Conservation (phyloP, 805 yeast genomes). For the Blastobotrys chiropterorum region DNA sequence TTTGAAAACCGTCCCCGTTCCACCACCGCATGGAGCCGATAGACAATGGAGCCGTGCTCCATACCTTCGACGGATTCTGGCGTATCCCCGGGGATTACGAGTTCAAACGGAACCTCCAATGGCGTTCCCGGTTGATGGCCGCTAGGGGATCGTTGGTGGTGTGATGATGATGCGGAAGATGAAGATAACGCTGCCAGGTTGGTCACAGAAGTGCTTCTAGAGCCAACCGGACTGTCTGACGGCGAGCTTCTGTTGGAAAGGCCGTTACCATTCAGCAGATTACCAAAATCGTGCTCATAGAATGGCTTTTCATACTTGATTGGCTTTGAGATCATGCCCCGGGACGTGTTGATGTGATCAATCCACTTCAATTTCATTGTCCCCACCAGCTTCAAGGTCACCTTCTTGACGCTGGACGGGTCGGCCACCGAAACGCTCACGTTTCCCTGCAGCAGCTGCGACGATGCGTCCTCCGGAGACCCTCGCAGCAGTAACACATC, state of each 20-base stretch:
- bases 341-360: constrained; percentile 29
- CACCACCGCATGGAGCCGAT: constrained; percentile 65
- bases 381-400: constrained; percentile 61
- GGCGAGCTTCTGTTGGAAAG: neutral
- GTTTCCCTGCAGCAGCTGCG: constrained; percentile 69
- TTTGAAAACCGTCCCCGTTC: constrained; percentile 76
- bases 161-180: neutral
- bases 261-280: constrained; percentile 42
- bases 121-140: neutral
- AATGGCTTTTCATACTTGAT: constrained; percentile 48
- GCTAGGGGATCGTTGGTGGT: neutral
- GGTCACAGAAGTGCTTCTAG: neutral
- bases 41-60: constrained; percentile 50
- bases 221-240: neutral
- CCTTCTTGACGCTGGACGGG: constrained; percentile 59
- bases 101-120: constrained; percentile 74
- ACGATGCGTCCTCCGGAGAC: constrained; percentile 64
- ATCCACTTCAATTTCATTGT: constrained; percentile 51
- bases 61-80: constrained; percentile 89
- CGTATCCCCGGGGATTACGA: constrained; percentile 75
- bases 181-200: constrained; percentile 1
- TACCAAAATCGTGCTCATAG: constrained; percentile 76
- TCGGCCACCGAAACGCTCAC: constrained; percentile 72
- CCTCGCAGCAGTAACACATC: constrained; percentile 83
- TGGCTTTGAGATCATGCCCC: constrained; percentile 24